Percentiles rank a stretch among this genome's conserved stretches.
These are phyloP conservation scores for Cubamyces sp. DNA, from an alignment of 768 basidiomycete species.

Conservation along the genomic window DNA sequence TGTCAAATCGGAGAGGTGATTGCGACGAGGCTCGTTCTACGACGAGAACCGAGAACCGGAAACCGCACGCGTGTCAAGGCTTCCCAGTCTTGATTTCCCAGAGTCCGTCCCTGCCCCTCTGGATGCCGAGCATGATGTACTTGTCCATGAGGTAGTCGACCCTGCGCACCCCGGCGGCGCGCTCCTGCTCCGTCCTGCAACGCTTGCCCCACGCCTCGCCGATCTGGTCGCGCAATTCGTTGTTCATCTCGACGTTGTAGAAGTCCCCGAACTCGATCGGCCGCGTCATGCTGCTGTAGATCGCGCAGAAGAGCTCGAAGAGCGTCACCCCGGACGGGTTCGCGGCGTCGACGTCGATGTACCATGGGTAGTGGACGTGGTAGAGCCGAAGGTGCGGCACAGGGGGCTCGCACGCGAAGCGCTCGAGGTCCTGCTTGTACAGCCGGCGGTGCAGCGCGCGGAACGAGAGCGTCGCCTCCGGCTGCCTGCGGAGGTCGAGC, in stretches of 20 bases:
- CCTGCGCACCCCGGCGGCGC: constrained; percentile 50
- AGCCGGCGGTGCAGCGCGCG: constrained; percentile 47
- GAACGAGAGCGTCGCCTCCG: constrained; percentile 45
- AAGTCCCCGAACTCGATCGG: constrained; percentile 57
- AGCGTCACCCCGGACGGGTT: constrained; percentile 62
- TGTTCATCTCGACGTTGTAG: constrained; percentile 59
- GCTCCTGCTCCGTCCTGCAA: constrained; percentile 41
- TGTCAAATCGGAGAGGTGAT: too few relatives aligned
- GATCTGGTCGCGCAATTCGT: constrained; percentile 48
- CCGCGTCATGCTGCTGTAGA: constrained; percentile 47
- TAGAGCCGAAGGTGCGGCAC: constrained; percentile 55
- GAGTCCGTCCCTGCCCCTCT: constrained; percentile 56
- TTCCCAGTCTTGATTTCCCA: constrained; percentile 66
- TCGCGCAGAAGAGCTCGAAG: constrained; percentile 53
- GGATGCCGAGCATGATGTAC: constrained; percentile 56
- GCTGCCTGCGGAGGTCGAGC: constrained; percentile 54
- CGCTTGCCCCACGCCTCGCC: constrained; percentile 49
- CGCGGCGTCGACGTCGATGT: constrained; percentile 54
- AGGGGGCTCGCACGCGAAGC: constrained; percentile 57
- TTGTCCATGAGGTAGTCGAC: constrained; percentile 65
- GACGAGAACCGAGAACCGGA: not conserved
- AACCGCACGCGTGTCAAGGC: not conserved
- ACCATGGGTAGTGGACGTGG: constrained; percentile 66
- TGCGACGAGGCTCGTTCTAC: not conserved
- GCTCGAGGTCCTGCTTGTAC: constrained; percentile 55